Evolutionary conservation across 192 early-diverging fungal species (phyloP), one percentile per base, ranked within the genome.

Genomic region (Backusella luteola): DNA sequence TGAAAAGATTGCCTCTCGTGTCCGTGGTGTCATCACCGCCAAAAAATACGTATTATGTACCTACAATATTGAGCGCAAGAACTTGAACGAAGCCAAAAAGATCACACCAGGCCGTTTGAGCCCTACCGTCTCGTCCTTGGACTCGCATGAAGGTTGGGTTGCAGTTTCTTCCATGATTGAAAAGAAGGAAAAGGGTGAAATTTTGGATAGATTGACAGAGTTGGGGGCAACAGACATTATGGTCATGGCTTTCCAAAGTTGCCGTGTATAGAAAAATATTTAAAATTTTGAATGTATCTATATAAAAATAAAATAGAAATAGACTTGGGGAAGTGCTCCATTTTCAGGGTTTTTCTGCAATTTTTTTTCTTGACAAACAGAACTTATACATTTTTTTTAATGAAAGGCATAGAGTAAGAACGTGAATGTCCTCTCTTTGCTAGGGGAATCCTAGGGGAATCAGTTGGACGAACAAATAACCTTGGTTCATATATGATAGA

Each of bases 101-200:
- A 92, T 99, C 77, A 94, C 98, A 2, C 96, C 98, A 1, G 98
- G 98, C 34, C 91, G 95, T 69, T 95, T 94, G 82, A 95, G 95
- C 1, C 95, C 97, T 12, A 97, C 97, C 0, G 85, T 99, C 35
- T 94, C 90, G 4, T 80, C 91, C 12, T 82, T 99, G 56, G 96
- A 99, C 66, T 77, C 74, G 8, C 82, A 83, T 56, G 89, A 96
- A 76, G 84, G 85, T 35, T 98, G 98, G 97, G 94, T 95, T 8
- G 94, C 94, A 6, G 94, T 99, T 34, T 92, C 90, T 63, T 87
- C 92, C 42, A 98, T 99, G 98, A 89, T 99, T 34, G 81, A 86
- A 42, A 96, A 93, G 83, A 87, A 89, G 42, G 63, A 88, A 34
- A 83, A 91, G 19, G 96, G 91, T 1, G 90, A 95, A 44, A 90